phyloP scores from a whole-genome alignment of 2,329 filamentous ascomycete species.

The Pleurostoma richardsiae region DNA sequence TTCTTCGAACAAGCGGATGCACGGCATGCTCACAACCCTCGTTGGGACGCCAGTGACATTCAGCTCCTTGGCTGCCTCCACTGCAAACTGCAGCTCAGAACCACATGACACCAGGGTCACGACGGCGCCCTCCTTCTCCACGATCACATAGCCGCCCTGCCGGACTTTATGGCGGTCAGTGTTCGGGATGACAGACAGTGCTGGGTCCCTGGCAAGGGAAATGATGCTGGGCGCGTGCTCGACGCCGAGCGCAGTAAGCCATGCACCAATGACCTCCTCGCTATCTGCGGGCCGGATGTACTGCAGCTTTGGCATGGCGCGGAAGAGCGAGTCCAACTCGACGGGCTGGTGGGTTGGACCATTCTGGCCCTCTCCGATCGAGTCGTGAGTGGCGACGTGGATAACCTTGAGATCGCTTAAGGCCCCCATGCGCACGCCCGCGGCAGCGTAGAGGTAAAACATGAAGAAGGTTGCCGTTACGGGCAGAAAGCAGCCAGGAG shows the following conservation, averaged over 20 bases:
- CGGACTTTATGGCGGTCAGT: slow-evolving; percentile 20
- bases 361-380: slow-evolving; percentile 54
- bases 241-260: slow-evolving; percentile 34
- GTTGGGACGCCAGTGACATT: neutral
- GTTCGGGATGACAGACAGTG: slow-evolving; percentile 17
- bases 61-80: slow-evolving; percentile 26
- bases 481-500: slow-evolving; percentile 49
- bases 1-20: slow-evolving; percentile 8
- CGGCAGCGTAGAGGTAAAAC: slow-evolving; percentile 54
- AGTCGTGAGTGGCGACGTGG: slow-evolving; percentile 58
- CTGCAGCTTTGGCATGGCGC: slow-evolving; percentile 57
- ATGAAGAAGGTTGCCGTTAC: slow-evolving; percentile 58
- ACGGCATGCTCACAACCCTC: slow-evolving; percentile 8
- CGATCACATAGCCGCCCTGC: slow-evolving; percentile 25
- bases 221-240: slow-evolving; percentile 24
- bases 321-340: slow-evolving; percentile 49
- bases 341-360: slow-evolving; percentile 61
- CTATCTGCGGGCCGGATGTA: slow-evolving; percentile 56
- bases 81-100: slow-evolving; percentile 26
- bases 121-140: slow-evolving; percentile 19
- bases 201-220: slow-evolving; percentile 28
- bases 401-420: slow-evolving; percentile 50
- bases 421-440: slow-evolving; percentile 56
- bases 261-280: slow-evolving; percentile 54
- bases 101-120: slow-evolving; percentile 19